Evolutionary conservation across 2,329 filamentous ascomycete species (phyloP).

Genomic region (Neurospora sp.): DNA sequence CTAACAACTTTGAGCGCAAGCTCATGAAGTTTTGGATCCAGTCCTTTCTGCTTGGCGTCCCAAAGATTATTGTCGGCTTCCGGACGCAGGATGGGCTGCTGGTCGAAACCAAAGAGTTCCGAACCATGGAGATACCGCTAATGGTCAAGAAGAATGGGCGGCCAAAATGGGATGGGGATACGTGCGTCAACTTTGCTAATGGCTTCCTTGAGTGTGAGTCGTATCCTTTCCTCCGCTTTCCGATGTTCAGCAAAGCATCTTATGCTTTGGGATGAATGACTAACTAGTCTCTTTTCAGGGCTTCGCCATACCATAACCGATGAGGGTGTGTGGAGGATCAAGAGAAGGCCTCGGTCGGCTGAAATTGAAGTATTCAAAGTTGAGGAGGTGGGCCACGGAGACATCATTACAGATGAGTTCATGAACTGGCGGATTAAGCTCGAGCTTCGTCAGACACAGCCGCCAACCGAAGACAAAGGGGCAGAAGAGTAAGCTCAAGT

Average conservation of each 20-base stretch:
- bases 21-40: conserved; percentile 95
- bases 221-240: not conserved
- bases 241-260: not conserved
- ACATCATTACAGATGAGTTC: conserved; percentile 69
- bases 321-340: conserved; percentile 73
- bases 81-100: conserved; percentile 64
- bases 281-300: conserved; percentile 35
- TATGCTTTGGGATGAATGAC: not conserved
- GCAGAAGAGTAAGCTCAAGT: not conserved
- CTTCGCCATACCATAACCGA: conserved; percentile 53
- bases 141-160: conserved; percentile 58
- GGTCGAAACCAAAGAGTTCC: conserved; percentile 62
- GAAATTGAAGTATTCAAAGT: conserved; percentile 65
- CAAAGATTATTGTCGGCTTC: conserved; percentile 85
- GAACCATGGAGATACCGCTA: conserved; percentile 68
- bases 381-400: conserved; percentile 64
- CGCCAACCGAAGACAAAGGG: not conserved
- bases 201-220: conserved; percentile 65
- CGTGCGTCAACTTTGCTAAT: conserved; percentile 84
- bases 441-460: conserved; percentile 21
- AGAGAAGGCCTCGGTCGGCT: conserved; percentile 50
- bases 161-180: conserved; percentile 78
- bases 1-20: conserved; percentile 74
- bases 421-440: conserved; percentile 61
- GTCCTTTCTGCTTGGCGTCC: conserved; percentile 86